phyloP scores from a whole-genome alignment of 257 asterid species.

The Gynochthodes officinalis region DNA sequence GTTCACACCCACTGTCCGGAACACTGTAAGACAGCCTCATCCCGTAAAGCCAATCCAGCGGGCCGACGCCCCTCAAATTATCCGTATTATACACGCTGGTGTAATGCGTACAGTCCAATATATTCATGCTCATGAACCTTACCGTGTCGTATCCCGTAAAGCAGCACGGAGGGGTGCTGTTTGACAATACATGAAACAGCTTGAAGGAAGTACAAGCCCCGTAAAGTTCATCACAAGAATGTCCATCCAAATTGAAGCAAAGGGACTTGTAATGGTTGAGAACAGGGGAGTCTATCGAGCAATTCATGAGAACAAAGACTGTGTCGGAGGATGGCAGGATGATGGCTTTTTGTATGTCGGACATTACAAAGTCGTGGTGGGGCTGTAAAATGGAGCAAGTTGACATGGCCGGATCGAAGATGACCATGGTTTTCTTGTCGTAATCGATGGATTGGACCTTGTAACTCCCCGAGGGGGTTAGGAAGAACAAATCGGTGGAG shows the following conservation, averaged over 20 bases:
- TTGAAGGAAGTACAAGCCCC: conserved; percentile 70
- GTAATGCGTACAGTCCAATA: conserved; percentile 83
- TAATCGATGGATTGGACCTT: conserved; percentile 73
- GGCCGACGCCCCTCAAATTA: conserved; percentile 52
- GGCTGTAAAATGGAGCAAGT: conserved; percentile 93
- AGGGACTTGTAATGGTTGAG: conserved; percentile 70
- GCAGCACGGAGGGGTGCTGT: conserved; percentile 68
- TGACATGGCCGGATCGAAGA: conserved; percentile 87
- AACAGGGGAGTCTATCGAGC: conserved; percentile 83
- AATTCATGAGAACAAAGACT: conserved; percentile 68
- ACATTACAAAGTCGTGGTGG: conserved; percentile 73
- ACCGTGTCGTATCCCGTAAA: conserved; percentile 69
- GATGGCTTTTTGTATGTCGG: conserved; percentile 65
- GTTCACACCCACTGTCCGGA: conserved; percentile 69
- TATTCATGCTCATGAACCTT: conserved; percentile 80
- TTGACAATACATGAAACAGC: conserved; percentile 54
- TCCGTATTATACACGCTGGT: conserved; percentile 76
- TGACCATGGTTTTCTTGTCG: conserved; percentile 29
- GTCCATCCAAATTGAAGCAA: conserved; percentile 78
- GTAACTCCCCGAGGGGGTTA: conserved; percentile 86
- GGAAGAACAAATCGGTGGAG: conserved; percentile 62
- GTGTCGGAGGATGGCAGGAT: conserved; percentile 88
- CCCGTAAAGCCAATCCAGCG: conserved; percentile 86
- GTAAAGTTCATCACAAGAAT: conserved; percentile 81
- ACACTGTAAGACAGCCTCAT: conserved; percentile 52